Conservation (phyloP, 2,329 filamentous ascomycete genomes). For the Trichoderma atroviride region DNA sequence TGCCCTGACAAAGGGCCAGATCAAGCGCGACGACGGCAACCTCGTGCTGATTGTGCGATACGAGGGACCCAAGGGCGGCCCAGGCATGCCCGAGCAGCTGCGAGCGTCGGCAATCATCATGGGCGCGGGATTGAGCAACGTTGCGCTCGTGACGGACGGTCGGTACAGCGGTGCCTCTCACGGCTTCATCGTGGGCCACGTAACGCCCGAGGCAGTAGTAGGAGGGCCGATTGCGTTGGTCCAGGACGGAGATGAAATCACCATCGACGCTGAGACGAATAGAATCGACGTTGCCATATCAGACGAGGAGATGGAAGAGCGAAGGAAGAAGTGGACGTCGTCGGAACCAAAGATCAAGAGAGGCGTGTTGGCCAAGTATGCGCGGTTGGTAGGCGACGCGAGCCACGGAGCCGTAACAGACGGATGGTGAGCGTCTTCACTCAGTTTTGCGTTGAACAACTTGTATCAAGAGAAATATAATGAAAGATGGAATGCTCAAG, state of each 20-base stretch:
- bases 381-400: constrained; percentile 82
- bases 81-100: constrained; percentile 95
- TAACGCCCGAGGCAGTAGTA: constrained; percentile 85
- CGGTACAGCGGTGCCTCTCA: constrained; percentile 86
- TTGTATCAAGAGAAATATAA: neutral
- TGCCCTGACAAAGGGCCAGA: constrained; percentile 71
- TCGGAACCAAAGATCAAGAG: constrained; percentile 75
- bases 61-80: constrained; percentile 89
- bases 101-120: constrained; percentile 88
- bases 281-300: constrained; percentile 68
- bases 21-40: constrained; percentile 63
- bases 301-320: constrained; percentile 68
- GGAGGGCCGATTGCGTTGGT: constrained; percentile 89
- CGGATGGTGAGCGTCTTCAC: constrained; percentile 33
- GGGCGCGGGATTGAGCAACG: constrained; percentile 84
- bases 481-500: neutral
- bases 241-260: constrained; percentile 76
- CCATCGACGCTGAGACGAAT: constrained; percentile 83
- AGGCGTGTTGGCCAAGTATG: constrained; percentile 89
- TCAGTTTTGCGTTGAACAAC: neutral
- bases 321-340: constrained; percentile 68
- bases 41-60: constrained; percentile 90
- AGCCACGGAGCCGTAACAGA: constrained; percentile 91
- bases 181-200: constrained; percentile 92
- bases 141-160: constrained; percentile 90